Evolutionary conservation across 2,329 filamentous ascomycete genomes (phyloP).

Genomic region (Monilinia fructicola): DNA sequence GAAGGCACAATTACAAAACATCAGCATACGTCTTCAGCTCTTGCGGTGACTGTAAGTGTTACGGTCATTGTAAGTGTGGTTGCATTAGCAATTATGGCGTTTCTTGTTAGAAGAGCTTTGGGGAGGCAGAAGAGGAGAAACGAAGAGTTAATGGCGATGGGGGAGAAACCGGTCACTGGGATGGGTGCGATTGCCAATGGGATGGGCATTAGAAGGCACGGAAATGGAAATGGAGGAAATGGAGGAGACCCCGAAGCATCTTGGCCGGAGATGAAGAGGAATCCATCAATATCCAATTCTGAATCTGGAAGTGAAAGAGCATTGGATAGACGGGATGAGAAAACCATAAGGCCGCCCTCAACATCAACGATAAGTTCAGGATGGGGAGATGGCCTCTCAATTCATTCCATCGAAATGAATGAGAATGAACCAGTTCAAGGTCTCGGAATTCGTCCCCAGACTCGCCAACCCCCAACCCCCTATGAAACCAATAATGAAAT

Average conservation of each 20-base stretch:
- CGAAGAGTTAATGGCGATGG: neutral
- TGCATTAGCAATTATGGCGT: neutral
- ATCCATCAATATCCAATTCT: neutral
- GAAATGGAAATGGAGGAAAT: neutral
- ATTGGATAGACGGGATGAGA: neutral
- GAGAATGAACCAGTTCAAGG: constrained; percentile 4
- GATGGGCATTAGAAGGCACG: neutral
- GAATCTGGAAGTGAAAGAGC: neutral
- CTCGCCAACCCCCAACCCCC: neutral
- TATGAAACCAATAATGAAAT: neutral
- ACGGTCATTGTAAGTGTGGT: neutral
- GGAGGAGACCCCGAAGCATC: neutral
- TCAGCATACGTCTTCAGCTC: constrained; percentile 7
- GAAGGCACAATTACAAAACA: neutral
- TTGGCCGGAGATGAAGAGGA: neutral
- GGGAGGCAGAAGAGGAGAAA: neutral
- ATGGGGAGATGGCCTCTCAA: constrained; percentile 7
- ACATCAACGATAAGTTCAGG: neutral
- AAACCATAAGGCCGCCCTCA: neutral
- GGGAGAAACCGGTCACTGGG: neutral
- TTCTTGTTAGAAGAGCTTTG: constrained; percentile 5
- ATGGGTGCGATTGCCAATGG: neutral
- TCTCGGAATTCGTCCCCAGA: neutral
- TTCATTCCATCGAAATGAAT: constrained; percentile 40
- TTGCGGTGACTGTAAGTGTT: constrained; percentile 3